Percentiles rank a stretch among this genome's conserved stretches.
These are phyloP conservation scores for Cerrena zonata DNA, from an alignment of 1,284 basidiomycete genomes.

Conservation along the genomic window DNA sequence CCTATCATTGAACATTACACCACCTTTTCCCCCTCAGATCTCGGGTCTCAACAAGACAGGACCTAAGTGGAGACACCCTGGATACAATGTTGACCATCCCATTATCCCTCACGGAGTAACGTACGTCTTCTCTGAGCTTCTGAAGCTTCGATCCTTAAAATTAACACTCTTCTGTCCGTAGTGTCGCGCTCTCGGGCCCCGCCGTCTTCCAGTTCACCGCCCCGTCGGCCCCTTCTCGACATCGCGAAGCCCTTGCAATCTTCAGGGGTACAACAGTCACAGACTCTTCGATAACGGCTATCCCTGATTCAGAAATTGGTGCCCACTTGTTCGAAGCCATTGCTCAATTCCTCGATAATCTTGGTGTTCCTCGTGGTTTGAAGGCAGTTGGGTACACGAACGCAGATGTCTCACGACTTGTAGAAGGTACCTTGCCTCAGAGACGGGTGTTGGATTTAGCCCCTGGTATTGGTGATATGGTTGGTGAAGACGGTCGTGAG, in stretches of 20 bases:
- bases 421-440: conserved; percentile 85
- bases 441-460: conserved; percentile 82
- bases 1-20: conserved; percentile 2
- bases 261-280: conserved; percentile 65
- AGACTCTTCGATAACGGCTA: conserved; percentile 65
- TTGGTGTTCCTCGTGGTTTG: conserved; percentile 85
- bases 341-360: conserved; percentile 80
- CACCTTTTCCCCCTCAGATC: conserved; percentile 54
- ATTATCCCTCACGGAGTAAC: conserved; percentile 91
- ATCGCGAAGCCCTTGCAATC: conserved; percentile 82
- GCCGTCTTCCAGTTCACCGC: conserved; percentile 92
- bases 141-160: not conserved
- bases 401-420: conserved; percentile 61
- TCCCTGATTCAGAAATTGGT: conserved; percentile 82
- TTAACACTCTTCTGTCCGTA: conserved; percentile 7
- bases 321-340: conserved; percentile 83
- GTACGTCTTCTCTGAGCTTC: conserved; percentile 33
- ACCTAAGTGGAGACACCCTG: conserved; percentile 82
- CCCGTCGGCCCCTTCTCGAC: conserved; percentile 84
- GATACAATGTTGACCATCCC: conserved; percentile 75
- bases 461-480: conserved; percentile 76
- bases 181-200: conserved; percentile 86
- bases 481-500: conserved; percentile 73
- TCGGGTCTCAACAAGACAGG: conserved; percentile 93
- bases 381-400: conserved; percentile 78